Conservation (phyloP, 768 basidiomycete species). For the Pleurotus citrinopileatus region DNA sequence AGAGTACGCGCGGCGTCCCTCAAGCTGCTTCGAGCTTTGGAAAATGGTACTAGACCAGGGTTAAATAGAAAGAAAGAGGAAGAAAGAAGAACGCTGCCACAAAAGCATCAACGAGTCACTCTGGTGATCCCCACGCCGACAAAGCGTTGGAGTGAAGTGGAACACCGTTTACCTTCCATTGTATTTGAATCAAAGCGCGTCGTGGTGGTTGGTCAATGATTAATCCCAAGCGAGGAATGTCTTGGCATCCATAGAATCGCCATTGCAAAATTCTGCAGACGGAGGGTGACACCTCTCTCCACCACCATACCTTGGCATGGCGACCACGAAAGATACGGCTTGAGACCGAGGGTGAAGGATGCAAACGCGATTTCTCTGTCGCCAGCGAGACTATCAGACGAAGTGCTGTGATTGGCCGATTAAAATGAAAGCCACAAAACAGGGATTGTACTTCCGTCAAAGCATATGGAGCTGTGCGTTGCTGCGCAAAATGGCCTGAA, state of each 20-base stretch:
- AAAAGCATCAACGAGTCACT: background rate
- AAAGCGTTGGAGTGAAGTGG: background rate
- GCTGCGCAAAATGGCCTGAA: constrained; percentile 5
- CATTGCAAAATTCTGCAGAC: background rate
- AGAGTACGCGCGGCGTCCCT: background rate
- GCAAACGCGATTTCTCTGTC: constrained; percentile 6
- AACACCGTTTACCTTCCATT: constrained; percentile 1
- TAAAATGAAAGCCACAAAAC: background rate
- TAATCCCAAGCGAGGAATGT: background rate
- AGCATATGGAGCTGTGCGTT: constrained; percentile 4
- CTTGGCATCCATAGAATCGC: constrained; percentile 8
- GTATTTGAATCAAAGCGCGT: constrained; percentile 10
- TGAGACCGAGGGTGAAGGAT: background rate
- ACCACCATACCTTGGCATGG: constrained; percentile 9
- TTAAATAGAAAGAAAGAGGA: background rate
- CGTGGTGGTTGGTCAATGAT: background rate
- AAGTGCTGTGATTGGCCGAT: background rate
- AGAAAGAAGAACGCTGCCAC: background rate
- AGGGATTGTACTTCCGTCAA: constrained; percentile 4
- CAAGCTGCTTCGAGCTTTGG: background rate
- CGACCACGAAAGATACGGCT: constrained; percentile 4
- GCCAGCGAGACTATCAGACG: constrained; percentile 5
- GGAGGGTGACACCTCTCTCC: background rate
- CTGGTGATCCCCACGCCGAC: background rate
- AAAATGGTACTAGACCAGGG: constrained; percentile 1